Base-by-base conservation (phyloP, 2,329 filamentous ascomycete genomes). In the Bipolaris bicolor region DNA sequence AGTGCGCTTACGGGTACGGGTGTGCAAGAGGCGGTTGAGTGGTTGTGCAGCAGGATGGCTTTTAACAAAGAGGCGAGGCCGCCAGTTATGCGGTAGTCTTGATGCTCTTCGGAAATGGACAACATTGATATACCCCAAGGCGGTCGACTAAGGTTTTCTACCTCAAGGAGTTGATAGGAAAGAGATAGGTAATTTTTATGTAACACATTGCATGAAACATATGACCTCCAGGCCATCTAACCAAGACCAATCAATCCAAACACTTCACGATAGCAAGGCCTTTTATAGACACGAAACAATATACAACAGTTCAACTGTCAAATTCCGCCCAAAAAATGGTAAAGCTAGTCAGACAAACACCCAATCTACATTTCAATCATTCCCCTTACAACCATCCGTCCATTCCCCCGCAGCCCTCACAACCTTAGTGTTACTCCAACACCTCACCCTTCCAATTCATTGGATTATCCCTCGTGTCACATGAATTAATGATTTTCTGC, bases 31-130 rank as follows among this genome's bases (percentile, higher is more conserved):
- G 94, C 95, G 1, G 90, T 99, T n/a, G 95, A 98, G 72, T 99
- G 95, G 95, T 82, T 99, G 57, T 88, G 91, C 73, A 94, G 88
- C 65, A 83, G 95, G 60, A 92, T 98, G 26, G 92, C 91, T 77
- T 98, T 95, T 92, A 98, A 98, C 76, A 97, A 95, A 79, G 94
- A 97, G 77, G 89, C 87, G 4, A 84, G 95, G 60, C 93, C 94
- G 61, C 95, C 95, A 1, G 88, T 96, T 50, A 97, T 97, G 93
- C 85, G 92, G 79, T 98, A 57, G 33, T 20, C 18, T 2, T 18
- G 2, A 22, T 22, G 2, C 45, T 48, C 16, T 16, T 3, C 18
- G 20, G 18, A 36, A 3, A 29, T 6, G 7, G 22, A 48, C 37
- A 16, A n/a, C 49, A 49, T 13, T 18, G 49, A 57, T 54, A 45